Percentiles rank a stretch among this genome's conserved stretches.
Evolutionary conservation across 345 rosid species (phyloP).

Genomic region (Boechera divaricarpa): DNA sequence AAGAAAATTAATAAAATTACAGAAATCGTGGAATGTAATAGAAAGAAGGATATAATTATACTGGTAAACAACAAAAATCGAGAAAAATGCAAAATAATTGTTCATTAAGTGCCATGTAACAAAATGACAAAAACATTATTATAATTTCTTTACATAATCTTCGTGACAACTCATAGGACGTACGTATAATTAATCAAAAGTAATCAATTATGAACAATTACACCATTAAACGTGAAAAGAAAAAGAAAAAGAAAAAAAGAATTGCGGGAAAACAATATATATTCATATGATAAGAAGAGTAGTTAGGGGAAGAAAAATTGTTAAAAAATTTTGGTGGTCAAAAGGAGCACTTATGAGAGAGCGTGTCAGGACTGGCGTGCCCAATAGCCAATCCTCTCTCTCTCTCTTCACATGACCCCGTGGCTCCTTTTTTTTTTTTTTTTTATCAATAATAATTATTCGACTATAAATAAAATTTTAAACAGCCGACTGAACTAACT

Average conservation of each 20-base stretch:
- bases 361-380: conserved; percentile 47
- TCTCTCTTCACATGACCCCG: conserved; percentile 43
- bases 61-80: neutral
- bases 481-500: neutral
- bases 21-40: no score
- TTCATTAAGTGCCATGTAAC: neutral
- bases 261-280: no score
- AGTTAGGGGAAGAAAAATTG: neutral
- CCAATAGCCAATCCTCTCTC: conserved; percentile 39
- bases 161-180: conserved; percentile 16
- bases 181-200: neutral
- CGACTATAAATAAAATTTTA: neutral
- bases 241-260: neutral
- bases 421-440: neutral
- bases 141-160: neutral
- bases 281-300: no score
- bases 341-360: conserved; percentile 41
- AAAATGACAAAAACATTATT: neutral
- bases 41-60: no score
- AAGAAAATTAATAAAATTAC: no score
- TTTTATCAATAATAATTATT: neutral
- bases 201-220: neutral
- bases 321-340: conserved; percentile 20
- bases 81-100: conserved; percentile 11
- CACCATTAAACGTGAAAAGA: neutral